Conservation (phyloP, 805 yeast genomes). For the Candida golubevii region DNA sequence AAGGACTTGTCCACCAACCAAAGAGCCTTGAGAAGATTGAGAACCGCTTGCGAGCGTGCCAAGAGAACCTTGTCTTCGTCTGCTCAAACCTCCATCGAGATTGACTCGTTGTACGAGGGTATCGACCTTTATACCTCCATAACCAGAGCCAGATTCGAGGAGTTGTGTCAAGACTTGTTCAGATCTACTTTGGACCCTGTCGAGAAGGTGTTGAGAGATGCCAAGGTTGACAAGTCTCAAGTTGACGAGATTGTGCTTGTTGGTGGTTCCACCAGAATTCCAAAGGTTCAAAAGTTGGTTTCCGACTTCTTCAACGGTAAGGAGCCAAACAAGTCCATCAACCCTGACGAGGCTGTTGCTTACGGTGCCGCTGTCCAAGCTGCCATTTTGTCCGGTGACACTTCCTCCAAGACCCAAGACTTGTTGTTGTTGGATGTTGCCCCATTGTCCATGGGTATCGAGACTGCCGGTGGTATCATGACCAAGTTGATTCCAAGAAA, state of each 20-base stretch:
- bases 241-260: slow-evolving; percentile 46
- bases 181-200: slow-evolving; percentile 45
- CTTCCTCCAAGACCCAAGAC: slow-evolving; percentile 70
- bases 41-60: slow-evolving; percentile 48
- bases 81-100: slow-evolving; percentile 40
- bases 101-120: slow-evolving; percentile 47
- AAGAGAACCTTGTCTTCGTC: slow-evolving; percentile 44
- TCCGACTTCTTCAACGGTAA: slow-evolving; percentile 44
- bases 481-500: slow-evolving; percentile 97
- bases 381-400: slow-evolving; percentile 89
- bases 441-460: slow-evolving; percentile 95
- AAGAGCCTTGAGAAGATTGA: slow-evolving; percentile 71
- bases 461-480: slow-evolving; percentile 99
- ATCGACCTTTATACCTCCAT: slow-evolving; percentile 45
- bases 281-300: slow-evolving; percentile 46
- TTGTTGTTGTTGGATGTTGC: slow-evolving; percentile 93
- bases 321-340: slow-evolving; percentile 46
- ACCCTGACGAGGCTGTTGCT: slow-evolving; percentile 50
- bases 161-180: slow-evolving; percentile 42
- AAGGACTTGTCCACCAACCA: slow-evolving; percentile 78
- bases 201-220: slow-evolving; percentile 43
- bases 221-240: slow-evolving; percentile 42
- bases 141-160: slow-evolving; percentile 47
- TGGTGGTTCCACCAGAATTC: slow-evolving; percentile 50
- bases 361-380: slow-evolving; percentile 95